Base-by-base conservation (phyloP, 2,329 filamentous ascomycete genomes). In the Pyrenophora tritici-repentis region DNA sequence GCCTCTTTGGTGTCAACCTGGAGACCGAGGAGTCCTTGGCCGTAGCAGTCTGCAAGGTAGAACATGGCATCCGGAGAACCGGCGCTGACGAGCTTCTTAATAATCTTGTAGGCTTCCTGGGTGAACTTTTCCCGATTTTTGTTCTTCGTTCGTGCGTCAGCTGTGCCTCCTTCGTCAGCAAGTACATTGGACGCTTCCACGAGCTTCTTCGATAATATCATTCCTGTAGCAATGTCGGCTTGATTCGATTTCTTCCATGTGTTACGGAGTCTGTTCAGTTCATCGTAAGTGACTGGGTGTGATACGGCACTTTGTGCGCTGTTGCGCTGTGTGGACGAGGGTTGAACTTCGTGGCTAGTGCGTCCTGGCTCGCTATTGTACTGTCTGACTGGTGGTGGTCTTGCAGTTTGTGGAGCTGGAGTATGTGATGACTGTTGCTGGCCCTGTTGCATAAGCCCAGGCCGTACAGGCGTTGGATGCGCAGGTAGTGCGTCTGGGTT, bases 31-130 rank as follows among this genome's bases (percentile, higher is more conserved):
- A 84, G 76, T 4, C 93, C 92, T 58, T 88, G 86, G 2, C 94
- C 93, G 62, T 94, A 87, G 68, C 89, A 91, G 71, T 97, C 94
- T 16, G 93, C 94, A 44, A 96, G 76, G 63, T 90, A 91, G 75
- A 99, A 99, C 86, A 96, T 96, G 24, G 93, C 92, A 7, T 96
- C 91, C 0, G 85, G 76, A 64, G 93, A 90, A 54, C 89, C 86
- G 10, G 79, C 80, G 42, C 82, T 83, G 6, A 87, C 85, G 8
- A 97, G 81, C 72, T 96, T 97, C 78, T 97, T 97, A 36, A 97
- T 78, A 18, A 92, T 86, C 74, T 97, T 97, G 70, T 94, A 86
- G 1, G 91, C 91, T 68, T 97, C 94, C 59, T 87, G 77, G 13
- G 93, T 79, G 70, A 93, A 97, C 50, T 87, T 87, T 63, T 97